phyloP scores from a whole-genome alignment of 2,329 filamentous ascomycete species.

The Hypoxylon sp. region DNA sequence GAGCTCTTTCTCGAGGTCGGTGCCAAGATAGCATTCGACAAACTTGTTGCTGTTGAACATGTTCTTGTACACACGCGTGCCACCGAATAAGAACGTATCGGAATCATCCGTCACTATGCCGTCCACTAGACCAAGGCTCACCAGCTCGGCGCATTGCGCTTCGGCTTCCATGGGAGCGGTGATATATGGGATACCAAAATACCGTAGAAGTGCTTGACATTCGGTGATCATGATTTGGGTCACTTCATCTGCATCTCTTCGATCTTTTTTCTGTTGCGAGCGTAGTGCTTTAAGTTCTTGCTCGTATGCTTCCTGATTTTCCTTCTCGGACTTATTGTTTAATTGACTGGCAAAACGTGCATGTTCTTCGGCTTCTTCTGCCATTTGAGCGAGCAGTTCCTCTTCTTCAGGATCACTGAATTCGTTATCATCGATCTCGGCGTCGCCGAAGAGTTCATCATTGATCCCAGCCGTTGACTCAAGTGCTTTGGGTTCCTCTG shows the following conservation, averaged over 20 bases:
- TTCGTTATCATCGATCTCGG: slow-evolving; percentile 68
- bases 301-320: slow-evolving; percentile 84
- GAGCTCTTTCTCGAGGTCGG: slow-evolving; percentile 88
- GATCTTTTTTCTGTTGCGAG: slow-evolving; percentile 95
- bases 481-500: slow-evolving; percentile 10
- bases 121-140: slow-evolving; percentile 86
- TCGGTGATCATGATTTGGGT: slow-evolving; percentile 96
- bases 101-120: slow-evolving; percentile 98
- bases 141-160: slow-evolving; percentile 94
- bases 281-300: slow-evolving; percentile 85
- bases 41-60: slow-evolving; percentile 99
- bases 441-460: slow-evolving; percentile 62
- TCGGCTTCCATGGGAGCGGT: slow-evolving; percentile 99
- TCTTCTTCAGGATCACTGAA: slow-evolving; percentile 92
- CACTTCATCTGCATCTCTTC: slow-evolving; percentile 94
- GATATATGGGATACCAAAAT: slow-evolving; percentile 95
- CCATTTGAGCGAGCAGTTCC: slow-evolving; percentile 85
- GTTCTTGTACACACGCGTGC: slow-evolving; percentile 97
- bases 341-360: slow-evolving; percentile 89
- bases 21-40: slow-evolving; percentile 90
- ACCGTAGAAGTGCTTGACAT: slow-evolving; percentile 86
- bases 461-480: slow-evolving; percentile 34
- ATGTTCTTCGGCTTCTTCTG: slow-evolving; percentile 91
- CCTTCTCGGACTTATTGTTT: slow-evolving; percentile 74
- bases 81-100: slow-evolving; percentile 96